Evolutionary conservation across 345 rosid species (phyloP).

Genomic region (Salix udensis): DNA sequence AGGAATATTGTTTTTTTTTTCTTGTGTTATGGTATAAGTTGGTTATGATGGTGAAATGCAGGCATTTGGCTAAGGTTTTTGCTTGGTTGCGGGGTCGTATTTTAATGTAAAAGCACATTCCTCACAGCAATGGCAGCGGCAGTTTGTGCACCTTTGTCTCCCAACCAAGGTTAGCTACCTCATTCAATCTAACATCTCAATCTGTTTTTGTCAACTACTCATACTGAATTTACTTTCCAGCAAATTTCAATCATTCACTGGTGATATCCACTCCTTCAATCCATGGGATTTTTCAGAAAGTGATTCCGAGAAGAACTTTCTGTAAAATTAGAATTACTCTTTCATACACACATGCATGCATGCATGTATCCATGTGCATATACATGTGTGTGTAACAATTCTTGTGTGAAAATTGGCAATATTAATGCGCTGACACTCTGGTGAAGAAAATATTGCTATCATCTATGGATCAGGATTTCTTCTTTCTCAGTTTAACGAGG

Average conservation of each 20-base stretch:
- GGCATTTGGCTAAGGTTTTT: not conserved
- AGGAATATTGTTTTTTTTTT: too few species aligned
- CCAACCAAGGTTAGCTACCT: conserved; percentile 21
- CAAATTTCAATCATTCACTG: not conserved
- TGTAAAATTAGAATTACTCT: not conserved
- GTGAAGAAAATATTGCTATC: not conserved
- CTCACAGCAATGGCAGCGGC: conserved; percentile 26
- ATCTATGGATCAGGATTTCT: not conserved
- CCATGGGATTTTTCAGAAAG: not conserved
- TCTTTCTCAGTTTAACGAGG: not conserved
- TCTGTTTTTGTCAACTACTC: not conserved
- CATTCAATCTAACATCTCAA: not conserved
- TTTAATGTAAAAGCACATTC: not conserved
- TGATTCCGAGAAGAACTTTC: not conserved
- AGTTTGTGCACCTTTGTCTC: conserved; percentile 38
- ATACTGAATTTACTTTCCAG: not conserved
- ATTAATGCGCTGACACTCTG: not conserved
- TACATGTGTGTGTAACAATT: not conserved
- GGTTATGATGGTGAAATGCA: not conserved
- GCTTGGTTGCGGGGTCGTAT: not conserved
- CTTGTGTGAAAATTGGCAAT: not conserved
- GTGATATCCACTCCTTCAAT: not conserved
- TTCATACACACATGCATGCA: not conserved
- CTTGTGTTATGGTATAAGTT: not conserved
- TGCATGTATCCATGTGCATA: too few species aligned